Evolutionary conservation across 164 flowering plant species (phyloP).

Genomic region (Cinnamomum chago): DNA sequence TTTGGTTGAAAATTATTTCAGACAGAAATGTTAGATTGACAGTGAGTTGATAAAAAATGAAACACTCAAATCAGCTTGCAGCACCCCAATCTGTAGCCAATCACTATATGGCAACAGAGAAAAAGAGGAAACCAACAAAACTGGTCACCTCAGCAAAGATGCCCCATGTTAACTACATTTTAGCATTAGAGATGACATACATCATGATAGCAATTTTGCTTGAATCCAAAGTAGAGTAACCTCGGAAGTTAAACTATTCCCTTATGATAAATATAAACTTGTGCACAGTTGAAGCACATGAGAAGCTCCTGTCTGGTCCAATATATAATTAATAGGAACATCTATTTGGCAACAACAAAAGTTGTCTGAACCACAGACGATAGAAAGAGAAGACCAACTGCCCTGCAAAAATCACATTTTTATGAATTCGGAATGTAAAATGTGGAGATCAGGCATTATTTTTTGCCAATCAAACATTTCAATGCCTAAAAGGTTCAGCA

Average conservation of each 20-base stretch:
- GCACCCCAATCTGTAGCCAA: neutral
- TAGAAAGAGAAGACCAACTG: neutral
- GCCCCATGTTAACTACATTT: neutral
- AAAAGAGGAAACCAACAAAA: neutral
- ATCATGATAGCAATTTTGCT: neutral
- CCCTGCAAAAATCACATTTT: neutral
- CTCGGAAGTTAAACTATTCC: too few relatives aligned
- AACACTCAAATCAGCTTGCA: neutral
- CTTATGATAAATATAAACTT: neutral
- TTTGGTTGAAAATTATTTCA: too few relatives aligned
- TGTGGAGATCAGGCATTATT: neutral
- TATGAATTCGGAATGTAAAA: neutral
- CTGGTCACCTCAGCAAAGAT: neutral
- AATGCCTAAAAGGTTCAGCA: neutral
- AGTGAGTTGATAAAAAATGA: too few relatives aligned
- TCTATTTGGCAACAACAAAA: too few relatives aligned
- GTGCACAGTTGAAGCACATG: neutral
- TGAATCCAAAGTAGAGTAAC: neutral
- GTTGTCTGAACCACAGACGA: too few relatives aligned
- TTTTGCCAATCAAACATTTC: neutral
- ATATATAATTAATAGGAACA: too few relatives aligned
- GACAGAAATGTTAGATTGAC: too few relatives aligned
- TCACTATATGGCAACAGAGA: neutral
- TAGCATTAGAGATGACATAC: neutral
- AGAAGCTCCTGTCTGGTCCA: too few relatives aligned